Percentiles rank a stretch among this genome's conserved stretches.
Evolutionary conservation across 345 rosid genomes (phyloP).

Genomic region (Schrenkiella parvula): DNA sequence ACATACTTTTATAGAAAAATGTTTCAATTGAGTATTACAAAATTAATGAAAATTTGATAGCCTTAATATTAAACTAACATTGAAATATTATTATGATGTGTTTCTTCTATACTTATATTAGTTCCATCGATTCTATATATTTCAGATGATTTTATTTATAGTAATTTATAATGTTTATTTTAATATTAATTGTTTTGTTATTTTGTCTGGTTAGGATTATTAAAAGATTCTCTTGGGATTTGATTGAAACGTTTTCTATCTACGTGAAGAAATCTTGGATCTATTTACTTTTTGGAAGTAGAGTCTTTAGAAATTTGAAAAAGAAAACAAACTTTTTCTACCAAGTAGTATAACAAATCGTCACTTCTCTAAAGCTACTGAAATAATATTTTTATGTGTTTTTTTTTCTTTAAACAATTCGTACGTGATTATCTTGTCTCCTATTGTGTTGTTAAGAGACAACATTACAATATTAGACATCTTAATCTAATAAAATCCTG

Average conservation of each 20-base stretch:
- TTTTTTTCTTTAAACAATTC: background rate
- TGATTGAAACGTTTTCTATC: conserved; percentile 10
- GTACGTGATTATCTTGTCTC: background rate
- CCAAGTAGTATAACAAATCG: background rate
- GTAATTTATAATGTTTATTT: background rate
- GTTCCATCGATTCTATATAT: too few relatives aligned
- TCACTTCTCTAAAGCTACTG: background rate
- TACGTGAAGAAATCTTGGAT: conserved; percentile 10
- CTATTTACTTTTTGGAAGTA: background rate
- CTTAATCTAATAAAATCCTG: background rate
- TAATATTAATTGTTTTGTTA: background rate
- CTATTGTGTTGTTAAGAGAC: background rate
- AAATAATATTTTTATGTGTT: background rate
- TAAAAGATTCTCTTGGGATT: conserved; percentile 14
- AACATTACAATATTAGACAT: background rate
- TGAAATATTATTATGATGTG: too few relatives aligned
- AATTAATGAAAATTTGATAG: too few relatives aligned
- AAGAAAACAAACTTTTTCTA: background rate
- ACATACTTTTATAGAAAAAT: too few relatives aligned
- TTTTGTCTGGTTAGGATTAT: background rate
- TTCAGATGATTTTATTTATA: background rate
- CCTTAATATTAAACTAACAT: too few relatives aligned
- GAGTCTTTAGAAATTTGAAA: background rate
- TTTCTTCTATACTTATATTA: too few relatives aligned
- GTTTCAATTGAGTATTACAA: too few relatives aligned